Evolutionary conservation across 768 basidiomycete species (phyloP), one percentile per base, ranked within the genome.

Genomic region (Lentinula raphanica): DNA sequence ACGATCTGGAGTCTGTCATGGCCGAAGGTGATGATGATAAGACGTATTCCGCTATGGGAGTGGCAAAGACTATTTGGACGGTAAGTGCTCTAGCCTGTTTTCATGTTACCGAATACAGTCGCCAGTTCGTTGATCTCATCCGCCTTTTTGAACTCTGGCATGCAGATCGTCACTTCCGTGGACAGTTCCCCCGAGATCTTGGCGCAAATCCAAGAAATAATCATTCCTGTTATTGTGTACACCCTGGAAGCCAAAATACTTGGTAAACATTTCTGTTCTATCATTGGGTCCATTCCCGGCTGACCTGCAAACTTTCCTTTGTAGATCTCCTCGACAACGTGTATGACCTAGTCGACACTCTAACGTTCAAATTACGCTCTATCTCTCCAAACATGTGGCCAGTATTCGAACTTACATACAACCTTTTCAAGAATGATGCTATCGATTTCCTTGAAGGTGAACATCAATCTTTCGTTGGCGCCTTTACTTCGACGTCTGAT

Each of bases 361-460:
- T 95, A 58, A 92, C 92, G 0, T 95, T 91, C 79, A 90, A 86
- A 70, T 79, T 88, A 58, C 83, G 84, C 60, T 69, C 78, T 55
- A 86, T 96, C 65, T 83, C 89, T 38, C 85, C 89, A 0, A 81
- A 78, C 63, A 87, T 95, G 87, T 95, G 93, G 94, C 86, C 83
- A 9, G 78, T 95, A 35, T 91, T 92, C 61, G 91, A 94, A 72
- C 71, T 85, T 62, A 94, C 89, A 0, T 93, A 92, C 71, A 78
- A 79, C 49, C 73, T 90, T 19, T 92, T 95, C 84, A 92, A 92
- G 70, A 76, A 80, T 15, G 88, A 91, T 31, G 92, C 90, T 15
- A 74, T 88, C 38, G 92, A 94, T 71, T 95, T 92, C 77, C 77
- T 95, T 55, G 90, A 94, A 63, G 92, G 92, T 88, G 53, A 56